phyloP scores from a whole-genome alignment of 108 stramenopile genomes.

The Aurantiochytrium sp. region DNA sequence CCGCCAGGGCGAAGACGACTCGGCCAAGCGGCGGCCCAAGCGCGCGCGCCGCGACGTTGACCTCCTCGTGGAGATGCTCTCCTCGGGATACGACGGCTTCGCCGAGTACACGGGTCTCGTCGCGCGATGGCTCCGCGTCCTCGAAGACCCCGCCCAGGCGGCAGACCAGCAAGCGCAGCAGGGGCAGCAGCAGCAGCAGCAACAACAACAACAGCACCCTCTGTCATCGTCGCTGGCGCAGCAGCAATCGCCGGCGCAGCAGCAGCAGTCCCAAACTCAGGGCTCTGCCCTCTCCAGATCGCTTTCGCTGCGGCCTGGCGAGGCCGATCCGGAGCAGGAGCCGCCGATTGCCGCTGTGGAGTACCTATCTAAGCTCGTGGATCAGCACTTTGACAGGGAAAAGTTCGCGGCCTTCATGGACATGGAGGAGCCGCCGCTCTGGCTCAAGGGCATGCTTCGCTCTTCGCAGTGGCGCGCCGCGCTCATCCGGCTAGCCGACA shows the following conservation, averaged over 20 bases:
- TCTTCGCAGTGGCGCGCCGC: background rate
- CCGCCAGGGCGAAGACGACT: background rate
- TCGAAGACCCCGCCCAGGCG: background rate
- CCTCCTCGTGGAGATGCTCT: background rate
- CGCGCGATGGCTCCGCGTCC: background rate
- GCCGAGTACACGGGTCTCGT: background rate
- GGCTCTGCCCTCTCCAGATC: no score
- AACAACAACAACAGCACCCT: background rate
- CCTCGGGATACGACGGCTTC: background rate
- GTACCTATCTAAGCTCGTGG: background rate
- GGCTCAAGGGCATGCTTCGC: constrained; percentile 15
- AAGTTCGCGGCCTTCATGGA: background rate
- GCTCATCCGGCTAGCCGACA: constrained; percentile 18
- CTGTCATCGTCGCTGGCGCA: background rate
- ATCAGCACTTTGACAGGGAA: background rate
- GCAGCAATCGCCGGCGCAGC: background rate
- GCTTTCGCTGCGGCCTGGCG: no score
- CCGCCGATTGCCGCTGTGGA: background rate
- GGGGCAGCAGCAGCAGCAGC: background rate
- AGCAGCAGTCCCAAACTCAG: no score
- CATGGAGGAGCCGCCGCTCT: background rate
- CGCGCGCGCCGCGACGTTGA: background rate
- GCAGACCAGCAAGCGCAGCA: background rate
- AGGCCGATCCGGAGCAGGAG: background rate
- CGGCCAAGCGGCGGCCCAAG: background rate